phyloP scores from a whole-genome alignment of 176 grass and related monocot species.

The Zizania latifolia region DNA sequence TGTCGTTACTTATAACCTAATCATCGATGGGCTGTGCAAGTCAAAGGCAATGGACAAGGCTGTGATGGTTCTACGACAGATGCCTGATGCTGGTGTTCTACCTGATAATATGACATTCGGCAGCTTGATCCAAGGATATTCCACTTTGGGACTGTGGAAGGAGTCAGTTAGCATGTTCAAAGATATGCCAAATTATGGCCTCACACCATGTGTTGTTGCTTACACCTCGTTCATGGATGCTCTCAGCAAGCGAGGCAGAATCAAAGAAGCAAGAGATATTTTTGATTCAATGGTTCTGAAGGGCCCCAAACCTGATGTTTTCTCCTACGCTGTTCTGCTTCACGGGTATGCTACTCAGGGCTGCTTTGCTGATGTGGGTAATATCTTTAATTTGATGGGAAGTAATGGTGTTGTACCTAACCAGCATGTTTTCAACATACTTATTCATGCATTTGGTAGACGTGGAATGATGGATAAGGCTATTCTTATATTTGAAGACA shows the following conservation, averaged over 20 bases:
- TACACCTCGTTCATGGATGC: neutral
- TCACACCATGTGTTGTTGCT: neutral
- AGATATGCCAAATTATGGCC: neutral
- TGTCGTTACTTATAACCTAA: no score
- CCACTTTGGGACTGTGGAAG: neutral
- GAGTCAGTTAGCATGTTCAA: neutral
- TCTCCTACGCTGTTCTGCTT: neutral
- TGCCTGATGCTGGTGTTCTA: no score
- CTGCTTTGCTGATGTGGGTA: neutral
- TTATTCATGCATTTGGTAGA: neutral
- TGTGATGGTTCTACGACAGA: no score
- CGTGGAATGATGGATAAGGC: neutral
- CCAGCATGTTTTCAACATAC: neutral
- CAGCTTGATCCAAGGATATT: neutral
- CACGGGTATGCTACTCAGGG: neutral
- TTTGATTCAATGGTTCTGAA: neutral
- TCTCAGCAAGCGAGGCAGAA: neutral
- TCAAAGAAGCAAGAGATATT: neutral
- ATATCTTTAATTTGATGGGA: neutral
- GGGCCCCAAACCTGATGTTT: neutral
- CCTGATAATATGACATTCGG: neutral
- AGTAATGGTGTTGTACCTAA: neutral
- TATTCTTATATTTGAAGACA: neutral
- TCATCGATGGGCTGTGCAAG: no score
- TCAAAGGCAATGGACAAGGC: no score